Conservation (phyloP, 169 alveolate species). For the Plasmodium cynomolgi region DNA sequence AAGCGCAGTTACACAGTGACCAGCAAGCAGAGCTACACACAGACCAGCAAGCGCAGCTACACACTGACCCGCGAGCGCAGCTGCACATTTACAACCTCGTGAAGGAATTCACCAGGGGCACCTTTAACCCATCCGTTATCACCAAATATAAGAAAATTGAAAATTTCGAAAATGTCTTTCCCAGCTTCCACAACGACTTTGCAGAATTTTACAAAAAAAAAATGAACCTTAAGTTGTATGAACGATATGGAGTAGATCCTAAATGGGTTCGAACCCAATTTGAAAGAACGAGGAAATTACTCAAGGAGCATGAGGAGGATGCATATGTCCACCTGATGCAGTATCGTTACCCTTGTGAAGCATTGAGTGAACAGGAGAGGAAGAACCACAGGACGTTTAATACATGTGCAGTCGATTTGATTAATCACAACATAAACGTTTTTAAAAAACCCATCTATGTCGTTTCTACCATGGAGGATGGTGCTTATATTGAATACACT, state of each 20-base stretch:
- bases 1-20: not conserved
- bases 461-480: slow-evolving; percentile 23
- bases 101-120: slow-evolving; percentile 36
- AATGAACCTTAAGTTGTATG: slow-evolving; percentile 41
- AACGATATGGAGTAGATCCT: slow-evolving; percentile 11
- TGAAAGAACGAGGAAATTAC: slow-evolving; percentile 20
- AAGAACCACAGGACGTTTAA: slow-evolving; percentile 51
- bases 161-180: slow-evolving; percentile 29
- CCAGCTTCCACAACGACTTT: slow-evolving; percentile 36
- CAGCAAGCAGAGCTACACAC: too few species aligned
- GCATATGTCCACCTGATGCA: slow-evolving; percentile 30
- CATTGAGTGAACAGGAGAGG: slow-evolving; percentile 34
- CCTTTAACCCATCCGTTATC: slow-evolving; percentile 21
- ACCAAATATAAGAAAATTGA: slow-evolving; percentile 39
- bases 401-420: slow-evolving; percentile 18
- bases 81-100: not conserved
- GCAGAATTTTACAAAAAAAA: slow-evolving; percentile 38
- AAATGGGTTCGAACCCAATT: not conserved
- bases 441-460: slow-evolving; percentile 58
- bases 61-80: not conserved
- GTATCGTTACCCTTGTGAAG: slow-evolving; percentile 25
- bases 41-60: not conserved
- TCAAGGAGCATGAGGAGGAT: not conserved
- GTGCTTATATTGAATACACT: slow-evolving; percentile 18
- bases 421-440: slow-evolving; percentile 40